Evolutionary conservation across 2,329 filamentous ascomycete genomes (phyloP), one percentile per base, ranked within the genome.

Genomic region (Aureobasidium vineae): DNA sequence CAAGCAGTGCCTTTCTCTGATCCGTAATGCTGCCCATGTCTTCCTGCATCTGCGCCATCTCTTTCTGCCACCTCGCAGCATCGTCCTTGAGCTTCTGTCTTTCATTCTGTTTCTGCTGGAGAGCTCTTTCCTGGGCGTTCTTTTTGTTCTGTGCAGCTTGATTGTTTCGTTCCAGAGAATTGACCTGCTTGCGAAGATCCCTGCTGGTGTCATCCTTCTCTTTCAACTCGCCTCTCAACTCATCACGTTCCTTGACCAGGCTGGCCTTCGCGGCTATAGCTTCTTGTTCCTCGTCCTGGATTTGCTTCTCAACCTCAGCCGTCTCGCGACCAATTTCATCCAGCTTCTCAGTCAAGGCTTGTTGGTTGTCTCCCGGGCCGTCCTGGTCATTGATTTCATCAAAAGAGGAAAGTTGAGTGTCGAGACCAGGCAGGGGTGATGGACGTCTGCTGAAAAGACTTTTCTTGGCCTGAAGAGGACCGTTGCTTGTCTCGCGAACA

Each of bases 181-280:
- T 88, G 63, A 96, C 88, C 74, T 94, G 89, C 69, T 89, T 89
- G 73, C 90, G 91, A 64, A 97, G 79, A 73, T 92, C 92, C 52
- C 91, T 88, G 57, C 92, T 97, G 60, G 88, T 90, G 73, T 96
- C 92, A 70, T 98, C 94, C 76, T 96, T 97, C 73, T 96, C 91
- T 75, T 91, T 95, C 64, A 95, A 82, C 23, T 88, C 84, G 69
- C 89, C 88, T 72, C 85, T 88, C 75, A 97, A 87, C 60, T 89
- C 85, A 70, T 96, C 91, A 68, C 91, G 89, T 72, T 96, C 91
- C 67, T 87, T 87, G 65, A 88, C 86, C 38, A 97, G 70, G 13
- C 79, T 76, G 1, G 76, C 76, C 68, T 81, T 82, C 36, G 77
- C 74, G 1, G 74, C 74, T 56, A 77, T 72, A 66, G 82, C 83